phyloP scores from a whole-genome alignment of 2,329 filamentous ascomycete species.

The Sclerotinia subarctica region DNA sequence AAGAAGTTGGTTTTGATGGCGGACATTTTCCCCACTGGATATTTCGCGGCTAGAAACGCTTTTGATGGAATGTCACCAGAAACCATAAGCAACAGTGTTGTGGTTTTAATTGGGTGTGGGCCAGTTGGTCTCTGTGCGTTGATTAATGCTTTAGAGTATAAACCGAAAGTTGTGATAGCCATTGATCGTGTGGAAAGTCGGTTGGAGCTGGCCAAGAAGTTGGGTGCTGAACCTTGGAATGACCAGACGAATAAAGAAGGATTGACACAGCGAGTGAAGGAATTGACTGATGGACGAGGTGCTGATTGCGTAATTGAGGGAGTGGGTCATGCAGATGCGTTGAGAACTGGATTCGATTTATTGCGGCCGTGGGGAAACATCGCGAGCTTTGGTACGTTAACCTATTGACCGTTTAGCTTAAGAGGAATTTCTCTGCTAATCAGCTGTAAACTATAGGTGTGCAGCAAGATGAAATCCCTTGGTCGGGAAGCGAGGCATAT shows the following conservation, averaged over 20 bases:
- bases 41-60: conserved; percentile 76
- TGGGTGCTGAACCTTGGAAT: conserved; percentile 83
- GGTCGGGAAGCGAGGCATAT: conserved; percentile 62
- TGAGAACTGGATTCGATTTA: conserved; percentile 68
- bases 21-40: conserved; percentile 87
- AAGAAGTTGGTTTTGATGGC: conserved; percentile 81
- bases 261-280: conserved; percentile 65
- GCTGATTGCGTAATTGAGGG: conserved; percentile 83
- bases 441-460: conserved; percentile 7
- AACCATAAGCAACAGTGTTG: conserved; percentile 62
- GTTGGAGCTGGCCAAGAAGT: conserved; percentile 65
- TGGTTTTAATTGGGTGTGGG: conserved; percentile 81
- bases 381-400: conserved; percentile 40
- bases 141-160: conserved; percentile 70
- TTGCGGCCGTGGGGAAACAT: conserved; percentile 71
- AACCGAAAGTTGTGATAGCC: conserved; percentile 72
- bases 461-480: conserved; percentile 57
- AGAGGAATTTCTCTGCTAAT: not conserved
- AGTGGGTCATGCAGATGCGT: conserved; percentile 65
- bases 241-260: conserved; percentile 65
- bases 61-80: conserved; percentile 58
- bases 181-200: conserved; percentile 75
- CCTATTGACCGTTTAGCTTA: not conserved
- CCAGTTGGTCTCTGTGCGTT: conserved; percentile 82
- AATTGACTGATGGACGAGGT: conserved; percentile 74